A percentile compares a stretch with the other conserved stretches of the same genome.
These are phyloP conservation scores for Entamoeba invadens DNA, from an alignment of 208 protist species.

Conservation along the genomic window DNA sequence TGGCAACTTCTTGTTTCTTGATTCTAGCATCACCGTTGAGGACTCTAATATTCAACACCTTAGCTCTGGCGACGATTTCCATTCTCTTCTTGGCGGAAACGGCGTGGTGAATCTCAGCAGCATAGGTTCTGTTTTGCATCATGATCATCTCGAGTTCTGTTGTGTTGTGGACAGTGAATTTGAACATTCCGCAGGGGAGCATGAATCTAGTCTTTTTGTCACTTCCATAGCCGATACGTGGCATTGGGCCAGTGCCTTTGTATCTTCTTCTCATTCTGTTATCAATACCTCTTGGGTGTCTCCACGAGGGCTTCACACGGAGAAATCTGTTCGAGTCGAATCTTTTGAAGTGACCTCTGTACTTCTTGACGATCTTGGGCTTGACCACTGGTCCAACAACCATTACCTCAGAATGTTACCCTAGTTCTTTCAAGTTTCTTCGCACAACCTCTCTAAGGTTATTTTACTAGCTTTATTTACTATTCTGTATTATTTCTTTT, in stretches of 20 bases:
- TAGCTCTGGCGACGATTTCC: slow-evolving; percentile 81
- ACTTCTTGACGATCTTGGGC: slow-evolving; percentile 83
- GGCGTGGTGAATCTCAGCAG: slow-evolving; percentile 79
- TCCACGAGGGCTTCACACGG: slow-evolving; percentile 73
- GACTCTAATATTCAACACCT: slow-evolving; percentile 87
- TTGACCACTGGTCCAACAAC: slow-evolving; percentile 72
- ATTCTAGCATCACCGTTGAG: slow-evolving; percentile 77
- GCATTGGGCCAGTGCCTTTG: slow-evolving; percentile 79
- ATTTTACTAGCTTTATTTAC: neutral
- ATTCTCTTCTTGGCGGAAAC: slow-evolving; percentile 76
- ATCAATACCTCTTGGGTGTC: slow-evolving; percentile 93
- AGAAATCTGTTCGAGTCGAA: slow-evolving; percentile 74
- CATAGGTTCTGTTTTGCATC: slow-evolving; percentile 97
- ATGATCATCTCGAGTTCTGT: slow-evolving; percentile 92
- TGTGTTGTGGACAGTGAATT: slow-evolving; percentile 72
- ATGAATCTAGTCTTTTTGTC: slow-evolving; percentile 80
- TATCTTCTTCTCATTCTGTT: slow-evolving; percentile 83
- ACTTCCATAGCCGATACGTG: slow-evolving; percentile 91
- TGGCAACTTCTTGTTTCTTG: slow-evolving; percentile 14
- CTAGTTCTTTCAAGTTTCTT: neutral
- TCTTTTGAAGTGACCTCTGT: slow-evolving; percentile 80
- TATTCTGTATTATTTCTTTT: neutral
- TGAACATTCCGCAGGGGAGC: slow-evolving; percentile 81
- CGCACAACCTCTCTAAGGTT: neutral
- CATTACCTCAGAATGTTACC: neutral